Percentiles rank a stretch among this genome's conserved stretches.
Evolutionary conservation across 2,329 filamentous ascomycete genomes (phyloP).

Genomic region (Pyrenochaeta sp.): DNA sequence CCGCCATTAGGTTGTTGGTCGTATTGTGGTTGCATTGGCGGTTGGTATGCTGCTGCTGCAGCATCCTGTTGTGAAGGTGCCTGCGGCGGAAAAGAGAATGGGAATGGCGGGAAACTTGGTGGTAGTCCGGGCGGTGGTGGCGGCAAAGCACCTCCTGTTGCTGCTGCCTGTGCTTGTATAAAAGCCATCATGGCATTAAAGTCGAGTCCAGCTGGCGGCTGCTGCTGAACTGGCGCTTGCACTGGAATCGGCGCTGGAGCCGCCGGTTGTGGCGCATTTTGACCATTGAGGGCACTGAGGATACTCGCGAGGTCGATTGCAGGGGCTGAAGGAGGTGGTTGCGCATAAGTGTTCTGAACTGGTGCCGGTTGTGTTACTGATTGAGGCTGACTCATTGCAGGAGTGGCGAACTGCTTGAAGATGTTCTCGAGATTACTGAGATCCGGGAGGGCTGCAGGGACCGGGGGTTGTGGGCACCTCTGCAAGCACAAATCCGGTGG

Average conservation of each 20-base stretch:
- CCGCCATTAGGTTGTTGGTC: slow-evolving; percentile 41
- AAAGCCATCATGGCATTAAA: slow-evolving; percentile 33
- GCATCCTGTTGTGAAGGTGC: slow-evolving; percentile 16
- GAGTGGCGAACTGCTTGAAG: slow-evolving; percentile 37
- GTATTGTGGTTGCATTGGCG: slow-evolving; percentile 22
- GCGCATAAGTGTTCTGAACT: slow-evolving; percentile 27
- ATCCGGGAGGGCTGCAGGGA: slow-evolving; percentile 25
- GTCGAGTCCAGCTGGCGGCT: slow-evolving; percentile 27
- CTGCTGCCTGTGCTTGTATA: slow-evolving; percentile 28
- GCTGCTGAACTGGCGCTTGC: slow-evolving; percentile 24
- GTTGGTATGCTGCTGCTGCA: slow-evolving; percentile 22
- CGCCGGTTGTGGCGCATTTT: slow-evolving; percentile 20
- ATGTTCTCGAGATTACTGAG: slow-evolving; percentile 39
- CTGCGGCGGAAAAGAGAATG: slow-evolving; percentile 23
- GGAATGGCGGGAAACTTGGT: slow-evolving; percentile 23
- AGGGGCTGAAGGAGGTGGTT: slow-evolving; percentile 25
- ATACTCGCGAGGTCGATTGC: slow-evolving; percentile 38
- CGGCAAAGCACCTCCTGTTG: slow-evolving; percentile 23
- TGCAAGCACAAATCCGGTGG: slow-evolving; percentile 39
- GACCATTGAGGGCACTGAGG: slow-evolving; percentile 38
- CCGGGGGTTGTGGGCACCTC: slow-evolving; percentile 30
- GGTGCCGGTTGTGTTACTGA: slow-evolving; percentile 18
- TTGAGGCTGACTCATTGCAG: slow-evolving; percentile 17
- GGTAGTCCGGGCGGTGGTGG: slow-evolving; percentile 37
- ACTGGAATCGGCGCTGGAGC: slow-evolving; percentile 18